Conservation (phyloP, 164 flowering plant species). For the Macadamia tetraphylla region DNA sequence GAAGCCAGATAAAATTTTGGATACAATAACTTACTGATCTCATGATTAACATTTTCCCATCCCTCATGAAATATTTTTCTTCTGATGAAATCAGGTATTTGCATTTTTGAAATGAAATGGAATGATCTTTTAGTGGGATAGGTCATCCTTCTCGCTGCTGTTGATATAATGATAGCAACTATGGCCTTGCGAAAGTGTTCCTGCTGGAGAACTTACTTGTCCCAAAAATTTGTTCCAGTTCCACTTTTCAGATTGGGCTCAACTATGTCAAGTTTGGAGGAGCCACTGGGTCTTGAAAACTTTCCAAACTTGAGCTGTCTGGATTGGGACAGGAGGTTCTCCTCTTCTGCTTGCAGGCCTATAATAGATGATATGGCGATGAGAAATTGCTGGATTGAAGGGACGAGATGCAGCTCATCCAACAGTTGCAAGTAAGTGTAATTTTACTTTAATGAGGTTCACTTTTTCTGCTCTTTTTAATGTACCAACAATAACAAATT, state of each 20-base stretch:
- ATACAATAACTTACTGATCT: not conserved
- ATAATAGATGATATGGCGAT: conserved; percentile 50
- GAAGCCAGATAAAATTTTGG: not conserved
- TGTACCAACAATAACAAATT: no score
- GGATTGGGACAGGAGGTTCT: conserved; percentile 58
- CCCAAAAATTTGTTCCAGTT: conserved; percentile 21
- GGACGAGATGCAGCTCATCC: conserved; percentile 76
- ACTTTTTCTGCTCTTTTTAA: no score
- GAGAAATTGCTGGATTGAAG: conserved; percentile 75
- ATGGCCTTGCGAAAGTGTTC: conserved; percentile 18
- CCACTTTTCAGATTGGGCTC: conserved; percentile 17
- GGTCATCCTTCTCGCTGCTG: conserved; percentile 3
- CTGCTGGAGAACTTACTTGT: conserved; percentile 17
- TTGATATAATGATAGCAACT: conserved; percentile 19
- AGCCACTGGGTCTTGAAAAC: conserved; percentile 74
- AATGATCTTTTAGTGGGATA: conserved; percentile 4
- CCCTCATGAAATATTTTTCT: not conserved
- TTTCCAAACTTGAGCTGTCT: conserved; percentile 58
- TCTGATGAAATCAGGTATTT: conserved; percentile 7
- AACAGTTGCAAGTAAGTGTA: conserved; percentile 67
- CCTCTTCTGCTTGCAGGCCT: conserved; percentile 67
- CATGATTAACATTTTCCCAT: not conserved
- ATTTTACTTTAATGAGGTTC: no score
- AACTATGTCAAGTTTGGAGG: conserved; percentile 87
- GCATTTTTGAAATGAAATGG: conserved; percentile 7